These are phyloP conservation scores for Wickerhamiella sergipiensis DNA, from an alignment of 805 yeast genomes.

Conservation along the genomic window DNA sequence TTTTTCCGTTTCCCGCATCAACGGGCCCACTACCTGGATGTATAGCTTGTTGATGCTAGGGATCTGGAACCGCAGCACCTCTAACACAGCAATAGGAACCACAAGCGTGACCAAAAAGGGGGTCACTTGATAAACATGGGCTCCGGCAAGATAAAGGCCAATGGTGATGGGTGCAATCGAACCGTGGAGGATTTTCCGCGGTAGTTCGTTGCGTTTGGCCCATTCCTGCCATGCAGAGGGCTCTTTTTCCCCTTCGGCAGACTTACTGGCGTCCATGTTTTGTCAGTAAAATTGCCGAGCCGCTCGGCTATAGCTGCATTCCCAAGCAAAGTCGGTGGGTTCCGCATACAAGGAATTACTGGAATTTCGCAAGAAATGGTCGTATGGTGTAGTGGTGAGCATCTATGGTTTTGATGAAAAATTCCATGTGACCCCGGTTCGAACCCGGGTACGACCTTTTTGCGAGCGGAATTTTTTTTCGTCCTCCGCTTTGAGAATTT, in stretches of 20 bases:
- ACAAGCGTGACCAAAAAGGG: constrained; percentile 46
- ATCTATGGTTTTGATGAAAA: constrained; percentile 7
- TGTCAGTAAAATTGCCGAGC: background rate
- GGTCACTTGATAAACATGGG: constrained; percentile 42
- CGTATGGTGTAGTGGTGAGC: constrained; percentile 12
- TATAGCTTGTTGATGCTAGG: constrained; percentile 52
- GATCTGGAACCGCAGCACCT: constrained; percentile 49
- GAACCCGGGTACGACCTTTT: constrained; percentile 17
- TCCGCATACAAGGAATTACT: background rate
- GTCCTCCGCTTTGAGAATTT: too few species aligned
- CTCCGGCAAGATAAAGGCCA: constrained; percentile 52
- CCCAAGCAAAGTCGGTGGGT: background rate
- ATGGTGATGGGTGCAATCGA: constrained; percentile 77
- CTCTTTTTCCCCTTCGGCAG: background rate
- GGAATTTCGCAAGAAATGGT: constrained; percentile 1
- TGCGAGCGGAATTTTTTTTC: background rate
- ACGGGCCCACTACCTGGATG: constrained; percentile 55
- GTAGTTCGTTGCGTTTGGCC: constrained; percentile 70
- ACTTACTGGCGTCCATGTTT: background rate
- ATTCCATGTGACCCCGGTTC: constrained; percentile 15
- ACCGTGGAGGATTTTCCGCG: constrained; percentile 78
- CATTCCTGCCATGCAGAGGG: constrained; percentile 23
- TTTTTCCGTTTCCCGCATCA: constrained; percentile 77
- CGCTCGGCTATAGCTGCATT: background rate
- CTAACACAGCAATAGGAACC: constrained; percentile 43